A percentile compares a stretch with the other conserved stretches of the same genome.
These are phyloP conservation scores for Hypoxylon intermedium DNA, from an alignment of 495 filamentous ascomycete genomes.

Conservation along the genomic window DNA sequence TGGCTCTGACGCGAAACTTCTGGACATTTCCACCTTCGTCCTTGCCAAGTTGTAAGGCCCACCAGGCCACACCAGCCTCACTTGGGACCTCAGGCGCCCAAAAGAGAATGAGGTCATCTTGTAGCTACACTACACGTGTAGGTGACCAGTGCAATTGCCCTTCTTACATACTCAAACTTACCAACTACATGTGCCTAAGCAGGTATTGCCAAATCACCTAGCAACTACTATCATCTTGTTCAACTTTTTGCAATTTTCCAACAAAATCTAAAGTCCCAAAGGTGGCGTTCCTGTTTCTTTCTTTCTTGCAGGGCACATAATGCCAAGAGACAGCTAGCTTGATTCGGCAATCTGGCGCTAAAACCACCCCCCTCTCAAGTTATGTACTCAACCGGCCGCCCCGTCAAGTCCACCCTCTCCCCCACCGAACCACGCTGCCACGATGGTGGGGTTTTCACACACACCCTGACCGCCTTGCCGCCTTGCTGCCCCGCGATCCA, in stretches of 20 bases:
- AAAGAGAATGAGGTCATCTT: no score
- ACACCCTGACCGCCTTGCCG: slow-evolving; percentile 27
- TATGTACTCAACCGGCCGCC: slow-evolving; percentile 3
- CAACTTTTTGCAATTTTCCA: no score
- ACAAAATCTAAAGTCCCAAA: no score
- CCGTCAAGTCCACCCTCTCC: slow-evolving; percentile 17
- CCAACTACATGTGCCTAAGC: no score
- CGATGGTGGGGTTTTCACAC: slow-evolving; percentile 29
- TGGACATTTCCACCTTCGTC: slow-evolving; percentile 35
- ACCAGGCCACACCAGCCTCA: slow-evolving; percentile 5
- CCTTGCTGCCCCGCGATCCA: slow-evolving; percentile 23
- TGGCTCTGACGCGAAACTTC: slow-evolving; percentile 25
- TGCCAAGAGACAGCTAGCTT: not conserved
- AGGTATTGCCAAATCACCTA: no score
- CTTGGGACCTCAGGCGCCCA: no score
- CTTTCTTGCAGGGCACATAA: no score
- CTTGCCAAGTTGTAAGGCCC: slow-evolving; percentile 9
- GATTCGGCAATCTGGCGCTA: slow-evolving; percentile 8
- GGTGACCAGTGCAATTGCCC: no score
- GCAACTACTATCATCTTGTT: no score
- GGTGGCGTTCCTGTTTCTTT: no score
- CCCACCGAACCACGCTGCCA: slow-evolving; percentile 32
- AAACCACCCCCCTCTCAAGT: slow-evolving; percentile 3
- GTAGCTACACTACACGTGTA: no score
- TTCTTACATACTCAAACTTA: no score